These are phyloP conservation scores for Melastoma candidum DNA, from an alignment of 441 rosid species.

Conservation along the genomic window DNA sequence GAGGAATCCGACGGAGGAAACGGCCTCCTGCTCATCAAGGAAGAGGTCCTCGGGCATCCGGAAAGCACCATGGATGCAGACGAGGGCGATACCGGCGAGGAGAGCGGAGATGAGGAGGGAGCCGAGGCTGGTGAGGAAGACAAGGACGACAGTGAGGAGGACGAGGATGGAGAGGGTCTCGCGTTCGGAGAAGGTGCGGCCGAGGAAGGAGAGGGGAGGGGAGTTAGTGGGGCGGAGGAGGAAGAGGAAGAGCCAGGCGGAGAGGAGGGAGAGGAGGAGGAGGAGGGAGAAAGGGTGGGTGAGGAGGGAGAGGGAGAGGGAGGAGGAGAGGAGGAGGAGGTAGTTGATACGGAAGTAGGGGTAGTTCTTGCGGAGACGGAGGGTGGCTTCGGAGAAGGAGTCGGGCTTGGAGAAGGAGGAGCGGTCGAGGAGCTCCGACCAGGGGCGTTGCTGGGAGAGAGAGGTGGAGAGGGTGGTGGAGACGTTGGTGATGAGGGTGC, in stretches of 20 bases:
- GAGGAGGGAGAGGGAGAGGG: conserved; percentile 18
- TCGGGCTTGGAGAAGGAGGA: conserved; percentile 19
- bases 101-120: conserved; percentile 7
- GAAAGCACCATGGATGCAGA: conserved; percentile 7
- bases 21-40: conserved; percentile 6
- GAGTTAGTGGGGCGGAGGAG: conserved; percentile 21
- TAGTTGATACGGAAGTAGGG: conserved; percentile 23
- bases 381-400: conserved; percentile 18
- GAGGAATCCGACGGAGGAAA: conserved; percentile 2
- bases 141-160: conserved; percentile 7
- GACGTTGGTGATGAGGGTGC: conserved; percentile 15
- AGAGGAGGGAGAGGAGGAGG: conserved; percentile 20
- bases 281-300: conserved; percentile 18
- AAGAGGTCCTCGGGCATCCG: conserved; percentile 7
- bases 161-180: conserved; percentile 20
- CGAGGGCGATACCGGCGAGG: conserved; percentile 5
- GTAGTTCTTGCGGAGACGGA: conserved; percentile 24
- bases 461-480: conserved; percentile 18
- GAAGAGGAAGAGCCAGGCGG: conserved; percentile 23
- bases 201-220: conserved; percentile 15
- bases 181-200: conserved; percentile 21
- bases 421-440: conserved; percentile 17
- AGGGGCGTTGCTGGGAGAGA: conserved; percentile 22
- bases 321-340: conserved; percentile 8
- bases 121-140: conserved; percentile 10